A percentile compares a stretch with the other conserved stretches of the same genome.
phyloP scores from a whole-genome alignment of 495 filamentous ascomycete species.

The Lasiosphaeria ovina region DNA sequence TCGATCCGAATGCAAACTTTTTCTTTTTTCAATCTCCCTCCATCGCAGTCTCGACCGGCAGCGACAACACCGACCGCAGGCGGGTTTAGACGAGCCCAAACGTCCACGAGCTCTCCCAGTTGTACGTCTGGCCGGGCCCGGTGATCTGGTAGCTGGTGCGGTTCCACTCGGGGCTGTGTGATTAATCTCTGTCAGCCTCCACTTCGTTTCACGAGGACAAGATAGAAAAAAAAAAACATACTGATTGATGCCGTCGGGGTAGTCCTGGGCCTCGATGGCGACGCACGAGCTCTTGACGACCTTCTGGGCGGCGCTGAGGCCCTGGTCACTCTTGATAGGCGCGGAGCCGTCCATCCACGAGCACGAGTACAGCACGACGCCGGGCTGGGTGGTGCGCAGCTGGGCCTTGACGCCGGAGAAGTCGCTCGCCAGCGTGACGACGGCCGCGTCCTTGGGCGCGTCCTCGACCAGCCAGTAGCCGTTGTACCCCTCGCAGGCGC shows the following conservation, averaged over 20 bases:
- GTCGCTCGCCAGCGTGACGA: conserved; percentile 55
- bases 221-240: conserved; percentile 29
- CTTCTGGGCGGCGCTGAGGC: conserved; percentile 50
- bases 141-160: conserved; percentile 57
- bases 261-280: conserved; percentile 64
- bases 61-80: background rate
- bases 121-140: conserved; percentile 49
- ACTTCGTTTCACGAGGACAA: background rate
- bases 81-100: conserved; percentile 36
- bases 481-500: conserved; percentile 75
- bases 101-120: conserved; percentile 51
- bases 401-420: conserved; percentile 69
- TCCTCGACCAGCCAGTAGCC: conserved; percentile 72
- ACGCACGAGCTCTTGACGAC: conserved; percentile 58
- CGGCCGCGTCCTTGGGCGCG: conserved; percentile 54
- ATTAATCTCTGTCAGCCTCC: conserved; percentile 16
- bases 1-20: too few species aligned
- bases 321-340: conserved; percentile 60
- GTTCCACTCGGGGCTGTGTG: conserved; percentile 63
- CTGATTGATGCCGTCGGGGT: conserved; percentile 77
- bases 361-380: conserved; percentile 70
- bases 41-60: too few species aligned
- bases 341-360: conserved; percentile 65
- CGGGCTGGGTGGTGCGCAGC: conserved; percentile 66
- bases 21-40: too few species aligned